Conservation (phyloP, 805 yeast genomes). For the Candida verbasci region DNA sequence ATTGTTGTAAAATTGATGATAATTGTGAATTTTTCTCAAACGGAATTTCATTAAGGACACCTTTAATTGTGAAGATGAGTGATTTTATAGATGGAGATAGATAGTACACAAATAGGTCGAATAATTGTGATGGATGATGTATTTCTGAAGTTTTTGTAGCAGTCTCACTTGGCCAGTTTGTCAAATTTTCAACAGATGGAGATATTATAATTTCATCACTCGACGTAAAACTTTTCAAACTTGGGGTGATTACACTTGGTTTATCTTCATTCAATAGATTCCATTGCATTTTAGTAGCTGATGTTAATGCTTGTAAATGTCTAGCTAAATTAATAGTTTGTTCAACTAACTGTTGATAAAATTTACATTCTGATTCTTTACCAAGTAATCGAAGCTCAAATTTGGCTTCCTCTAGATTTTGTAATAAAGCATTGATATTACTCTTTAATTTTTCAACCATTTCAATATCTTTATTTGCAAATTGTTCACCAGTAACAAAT, state of each 20-base stretch:
- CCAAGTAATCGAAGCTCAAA: constrained; percentile 58
- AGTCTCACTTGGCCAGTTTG: constrained; percentile 17
- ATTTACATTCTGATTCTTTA: constrained; percentile 46
- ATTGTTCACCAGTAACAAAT: constrained; percentile 46
- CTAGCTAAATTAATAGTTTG: constrained; percentile 49
- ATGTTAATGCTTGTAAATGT: constrained; percentile 62
- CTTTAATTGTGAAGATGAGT: constrained; percentile 57
- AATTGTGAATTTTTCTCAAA: constrained; percentile 35
- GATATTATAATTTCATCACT: constrained; percentile 17
- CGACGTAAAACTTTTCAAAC: constrained; percentile 20
- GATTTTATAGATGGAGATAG: constrained; percentile 73
- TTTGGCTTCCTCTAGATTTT: constrained; percentile 51
- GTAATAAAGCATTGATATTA: constrained; percentile 35
- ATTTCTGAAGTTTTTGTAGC: constrained; percentile 2
- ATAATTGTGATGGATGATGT: constrained; percentile 43
- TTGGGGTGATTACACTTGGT: constrained; percentile 9
- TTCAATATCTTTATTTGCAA: constrained; percentile 35
- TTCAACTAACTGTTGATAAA: constrained; percentile 44
- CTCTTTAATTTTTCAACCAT: constrained; percentile 35
- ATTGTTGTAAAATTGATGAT: constrained; percentile 37
- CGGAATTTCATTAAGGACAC: constrained; percentile 56
- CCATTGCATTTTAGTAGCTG: constrained; percentile 67
- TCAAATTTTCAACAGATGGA: constrained; percentile 25
- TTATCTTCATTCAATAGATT: constrained; percentile 38
- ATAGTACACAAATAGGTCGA: constrained; percentile 61